phyloP scores from a whole-genome alignment of 2,329 filamentous ascomycete species.

The Aspergillus ochraceus region DNA sequence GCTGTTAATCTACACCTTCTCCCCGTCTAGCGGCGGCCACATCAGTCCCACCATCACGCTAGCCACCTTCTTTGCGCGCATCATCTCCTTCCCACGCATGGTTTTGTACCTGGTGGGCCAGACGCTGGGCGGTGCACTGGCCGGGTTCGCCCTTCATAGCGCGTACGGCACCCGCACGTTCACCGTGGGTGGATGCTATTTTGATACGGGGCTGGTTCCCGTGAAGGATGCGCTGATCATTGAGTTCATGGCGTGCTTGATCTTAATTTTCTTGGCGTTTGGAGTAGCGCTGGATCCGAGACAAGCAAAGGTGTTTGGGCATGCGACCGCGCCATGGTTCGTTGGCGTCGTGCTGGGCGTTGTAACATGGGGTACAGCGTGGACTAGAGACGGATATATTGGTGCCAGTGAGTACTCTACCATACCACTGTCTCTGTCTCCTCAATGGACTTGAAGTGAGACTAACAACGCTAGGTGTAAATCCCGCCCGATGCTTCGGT shows the following conservation, averaged over 20 bases:
- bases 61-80: slow-evolving; percentile 51
- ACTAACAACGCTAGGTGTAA: slow-evolving; percentile 31
- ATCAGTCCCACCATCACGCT: slow-evolving; percentile 57
- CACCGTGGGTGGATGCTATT: slow-evolving; percentile 41
- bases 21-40: slow-evolving; percentile 53
- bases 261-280: slow-evolving; percentile 52
- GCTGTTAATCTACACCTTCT: slow-evolving; percentile 52
- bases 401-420: slow-evolving; percentile 36
- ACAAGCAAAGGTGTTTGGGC: slow-evolving; percentile 51
- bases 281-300: slow-evolving; percentile 56
- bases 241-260: slow-evolving; percentile 50
- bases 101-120: slow-evolving; percentile 51
- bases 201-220: slow-evolving; percentile 37
- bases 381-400: slow-evolving; percentile 42
- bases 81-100: slow-evolving; percentile 51
- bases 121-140: slow-evolving; percentile 46
- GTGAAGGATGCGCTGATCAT: slow-evolving; percentile 47
- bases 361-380: slow-evolving; percentile 39
- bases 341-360: slow-evolving; percentile 46
- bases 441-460: neutral
- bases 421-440: neutral
- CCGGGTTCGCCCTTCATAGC: slow-evolving; percentile 44
- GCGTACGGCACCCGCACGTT: slow-evolving; percentile 28
- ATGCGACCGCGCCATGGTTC: slow-evolving; percentile 50
- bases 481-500: slow-evolving; percentile 49